A percentile compares a stretch with the other conserved stretches of the same genome.
phyloP scores from a whole-genome alignment of 2,329 filamentous ascomycete species.

The Monilinia aucupariae region DNA sequence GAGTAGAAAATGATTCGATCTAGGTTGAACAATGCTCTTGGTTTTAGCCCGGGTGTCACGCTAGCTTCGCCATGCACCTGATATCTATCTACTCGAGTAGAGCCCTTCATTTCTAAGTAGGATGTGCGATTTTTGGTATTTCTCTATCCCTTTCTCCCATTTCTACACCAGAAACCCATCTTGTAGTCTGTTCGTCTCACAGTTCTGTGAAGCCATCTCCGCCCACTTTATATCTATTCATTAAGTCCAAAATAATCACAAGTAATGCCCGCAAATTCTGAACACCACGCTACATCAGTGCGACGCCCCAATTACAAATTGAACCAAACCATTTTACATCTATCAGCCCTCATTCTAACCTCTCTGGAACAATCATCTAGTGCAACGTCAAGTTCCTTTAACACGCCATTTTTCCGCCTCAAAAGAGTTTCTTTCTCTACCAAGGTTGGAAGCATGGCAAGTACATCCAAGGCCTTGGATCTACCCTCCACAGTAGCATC shows the following conservation, averaged over 20 bases:
- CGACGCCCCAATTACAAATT: slow-evolving; percentile 13
- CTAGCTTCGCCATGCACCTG: not conserved
- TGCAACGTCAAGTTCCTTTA: slow-evolving; percentile 28
- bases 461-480: slow-evolving; percentile 30
- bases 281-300: not conserved
- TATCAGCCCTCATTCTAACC: slow-evolving; percentile 28
- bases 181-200: not conserved
- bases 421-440: slow-evolving; percentile 20
- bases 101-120: no score
- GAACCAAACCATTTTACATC: slow-evolving; percentile 29
- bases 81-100: not conserved
- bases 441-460: slow-evolving; percentile 25
- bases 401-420: slow-evolving; percentile 23
- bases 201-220: not conserved
- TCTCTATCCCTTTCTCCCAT: not conserved
- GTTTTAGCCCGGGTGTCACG: no score
- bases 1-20: no score
- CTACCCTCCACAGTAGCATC: slow-evolving; percentile 26
- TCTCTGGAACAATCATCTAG: slow-evolving; percentile 28
- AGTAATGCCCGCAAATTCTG: not conserved
- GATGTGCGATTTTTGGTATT: not conserved
- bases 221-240: not conserved
- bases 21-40: no score
- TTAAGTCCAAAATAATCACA: not conserved
- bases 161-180: not conserved